phyloP scores from a whole-genome alignment of 164 flowering plant species.

The Aristolochia fimbriata region DNA sequence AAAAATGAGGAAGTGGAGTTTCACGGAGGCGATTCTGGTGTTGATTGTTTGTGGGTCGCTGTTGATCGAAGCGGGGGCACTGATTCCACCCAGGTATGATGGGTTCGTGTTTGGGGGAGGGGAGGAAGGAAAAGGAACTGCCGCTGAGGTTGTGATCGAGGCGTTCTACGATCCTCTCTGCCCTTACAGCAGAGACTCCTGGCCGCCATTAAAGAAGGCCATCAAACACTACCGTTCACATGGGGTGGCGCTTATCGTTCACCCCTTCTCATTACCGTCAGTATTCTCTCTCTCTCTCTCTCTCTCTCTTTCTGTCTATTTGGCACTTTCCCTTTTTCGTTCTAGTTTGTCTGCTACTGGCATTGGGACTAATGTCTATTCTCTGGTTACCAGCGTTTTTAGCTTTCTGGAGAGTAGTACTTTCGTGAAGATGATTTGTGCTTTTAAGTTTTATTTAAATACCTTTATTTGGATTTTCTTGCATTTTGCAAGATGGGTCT shows the following conservation, averaged over 20 bases:
- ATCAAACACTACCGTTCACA: constrained; percentile 32
- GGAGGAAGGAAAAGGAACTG: not conserved
- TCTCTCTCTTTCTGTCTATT: too few species aligned
- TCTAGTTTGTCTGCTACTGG: not conserved
- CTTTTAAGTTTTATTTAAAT: not conserved
- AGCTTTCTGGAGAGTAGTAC: not conserved
- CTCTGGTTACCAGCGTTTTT: not conserved
- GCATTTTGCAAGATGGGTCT: not conserved
- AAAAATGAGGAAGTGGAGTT: too few species aligned
- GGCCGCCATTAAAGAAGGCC: constrained; percentile 66
- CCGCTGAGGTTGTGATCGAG: constrained; percentile 24
- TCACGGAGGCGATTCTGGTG: too few species aligned
- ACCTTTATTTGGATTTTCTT: not conserved
- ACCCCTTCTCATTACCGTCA: constrained; percentile 77
- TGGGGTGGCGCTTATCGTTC: constrained; percentile 41
- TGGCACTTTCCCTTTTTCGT: not conserved
- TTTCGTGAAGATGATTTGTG: not conserved
- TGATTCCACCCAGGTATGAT: constrained; percentile 22
- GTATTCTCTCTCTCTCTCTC: constrained; percentile 13
- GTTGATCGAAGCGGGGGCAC: too few species aligned
- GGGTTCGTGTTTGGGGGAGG: constrained; percentile 54
- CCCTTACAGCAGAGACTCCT: constrained; percentile 76
- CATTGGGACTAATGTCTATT: not conserved
- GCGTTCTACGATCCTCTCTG: constrained; percentile 47
- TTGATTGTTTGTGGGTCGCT: too few species aligned